Base-by-base conservation (phyloP, 805 yeast species). In the Wickerhamiella lipophila region DNA sequence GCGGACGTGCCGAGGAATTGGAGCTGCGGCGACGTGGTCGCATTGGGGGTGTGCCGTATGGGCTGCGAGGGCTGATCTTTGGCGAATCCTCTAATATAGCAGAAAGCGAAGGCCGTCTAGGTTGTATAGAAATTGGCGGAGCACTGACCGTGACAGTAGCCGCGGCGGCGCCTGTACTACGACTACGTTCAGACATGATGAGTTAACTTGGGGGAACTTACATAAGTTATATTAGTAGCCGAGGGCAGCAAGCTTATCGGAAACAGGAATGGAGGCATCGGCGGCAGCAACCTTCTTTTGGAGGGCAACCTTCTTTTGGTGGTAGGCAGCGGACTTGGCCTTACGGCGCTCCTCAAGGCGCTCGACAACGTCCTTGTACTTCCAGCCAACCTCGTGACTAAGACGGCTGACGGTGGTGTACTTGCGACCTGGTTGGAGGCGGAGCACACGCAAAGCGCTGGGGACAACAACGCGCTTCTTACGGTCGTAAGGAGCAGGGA, bases 381-480 rank as follows among this genome's bases (percentile, higher is more conserved):
- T 92, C 98, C 98, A 92, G 73, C 98, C 98, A 64, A 92, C 96
- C 67, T 95, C 81, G 65, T 92, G 73, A 62, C 95, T 82, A 72
- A 92, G 80, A 73, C 92, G 87, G 72, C 95, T 95, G 65, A 92
- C 85, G 60, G 96, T 86, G 75, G 96, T 85, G 95, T 82, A 92
- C 78, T 92, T 92, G 83, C 98, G 87, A 73, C 98, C 98, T 72
- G 87, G 97, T 78, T 87, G 88, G 75, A 92, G 83, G 81, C 98
- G 87, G 72, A 92, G 79, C 64, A 92, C 96, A 78, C 98, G 86
- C 70, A 92, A 79, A 68, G 98, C 98, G 78, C 86, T 95, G 72
- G 98, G 98, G 69, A 92, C 98, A 64, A 92, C 98, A 70, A 88
- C 96, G 74, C 96, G 86, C 94, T 89, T 89, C 86, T 87, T 85